Evolutionary conservation across 805 yeast species (phyloP), one percentile per base, ranked within the genome.

Genomic region (Candida chauliodis): DNA sequence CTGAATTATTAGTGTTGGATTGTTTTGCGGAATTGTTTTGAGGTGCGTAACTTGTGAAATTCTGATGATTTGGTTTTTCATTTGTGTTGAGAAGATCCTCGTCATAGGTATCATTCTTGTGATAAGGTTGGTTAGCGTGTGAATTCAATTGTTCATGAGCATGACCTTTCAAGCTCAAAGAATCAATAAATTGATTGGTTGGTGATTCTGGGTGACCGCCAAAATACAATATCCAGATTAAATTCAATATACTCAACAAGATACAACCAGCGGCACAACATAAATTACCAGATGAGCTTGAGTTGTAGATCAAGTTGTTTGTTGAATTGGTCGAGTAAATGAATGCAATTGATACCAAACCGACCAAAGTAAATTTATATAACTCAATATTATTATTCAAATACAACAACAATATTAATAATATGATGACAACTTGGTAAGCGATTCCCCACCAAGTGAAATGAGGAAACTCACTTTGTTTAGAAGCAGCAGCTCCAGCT

Each of bases 381-480:
- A 76, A 70, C 54, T 84, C 88, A 43, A 87, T 68, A 30, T 78
- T 62, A 59, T 84, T 81, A 51, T 57, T 79, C 54, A 58, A 72
- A 61, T 75, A 87, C 46, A 78, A 66, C 40, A 69, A 50, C 29
- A 73, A 71, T 43, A 76, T 70, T 15, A 69, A 56, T 4, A 78
- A 49, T 15, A 84, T 71, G 29, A 87, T 48, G 21, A 86, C 45
- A 15, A 89, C 66, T 61, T 91, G 81, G 55, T 78, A 93, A 2
- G 84, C 90, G 5, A 93, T 59, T 1, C 95, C 95, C 99, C 99
- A 93, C 99, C 99, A 91, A 3, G 93, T 78, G 61, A 91, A 84
- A 47, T 78, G 76, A 1, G 97, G 96, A 55, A 83, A 87, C 5
- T 60, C 47, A 11, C 35, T 27, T 20, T 52, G 54, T 20, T 40